Percentiles rank a stretch among this genome's conserved stretches.
Conservation (phyloP, 371 early-diverging fungal genomes). For the Dichotomocladium elegans region DNA sequence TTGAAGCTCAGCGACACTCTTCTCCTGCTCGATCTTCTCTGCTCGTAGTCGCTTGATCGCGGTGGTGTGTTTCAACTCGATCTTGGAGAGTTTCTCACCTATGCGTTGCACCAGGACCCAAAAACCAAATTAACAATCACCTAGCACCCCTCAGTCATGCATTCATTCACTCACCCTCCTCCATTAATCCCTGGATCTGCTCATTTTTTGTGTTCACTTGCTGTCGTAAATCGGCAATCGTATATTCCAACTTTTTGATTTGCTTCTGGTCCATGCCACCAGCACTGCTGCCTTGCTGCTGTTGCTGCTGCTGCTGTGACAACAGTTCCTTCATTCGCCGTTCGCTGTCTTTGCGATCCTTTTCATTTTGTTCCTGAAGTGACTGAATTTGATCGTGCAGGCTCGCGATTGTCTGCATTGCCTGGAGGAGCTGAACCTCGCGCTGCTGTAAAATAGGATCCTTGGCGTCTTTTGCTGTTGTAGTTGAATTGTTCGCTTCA, state of each 20-base stretch:
- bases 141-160: neutral
- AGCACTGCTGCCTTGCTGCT: neutral
- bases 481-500: neutral
- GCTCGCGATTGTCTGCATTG: constrained; percentile 60
- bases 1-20: constrained; percentile 48
- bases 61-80: constrained; percentile 69
- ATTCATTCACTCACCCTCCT: constrained; percentile 49
- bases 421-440: constrained; percentile 59
- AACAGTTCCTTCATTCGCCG: neutral
- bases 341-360: neutral
- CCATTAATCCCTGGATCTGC: constrained; percentile 54
- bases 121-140: too few relatives aligned
- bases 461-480: neutral
- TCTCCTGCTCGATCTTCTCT: constrained; percentile 65
- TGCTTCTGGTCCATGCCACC: constrained; percentile 8
- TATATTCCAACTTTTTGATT: constrained; percentile 30
- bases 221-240: constrained; percentile 47
- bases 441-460: constrained; percentile 51
- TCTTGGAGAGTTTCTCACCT: constrained; percentile 80
- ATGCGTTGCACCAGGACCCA: too few relatives aligned
- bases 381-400: constrained; percentile 58
- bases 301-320: neutral
- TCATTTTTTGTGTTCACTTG: constrained; percentile 60
- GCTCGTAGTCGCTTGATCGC: constrained; percentile 70
- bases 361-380: constrained; percentile 32